Evolutionary conservation across 1,284 basidiomycete species (phyloP), one percentile per base, ranked within the genome.

Genomic region (Butyriboletus appendiculatus): DNA sequence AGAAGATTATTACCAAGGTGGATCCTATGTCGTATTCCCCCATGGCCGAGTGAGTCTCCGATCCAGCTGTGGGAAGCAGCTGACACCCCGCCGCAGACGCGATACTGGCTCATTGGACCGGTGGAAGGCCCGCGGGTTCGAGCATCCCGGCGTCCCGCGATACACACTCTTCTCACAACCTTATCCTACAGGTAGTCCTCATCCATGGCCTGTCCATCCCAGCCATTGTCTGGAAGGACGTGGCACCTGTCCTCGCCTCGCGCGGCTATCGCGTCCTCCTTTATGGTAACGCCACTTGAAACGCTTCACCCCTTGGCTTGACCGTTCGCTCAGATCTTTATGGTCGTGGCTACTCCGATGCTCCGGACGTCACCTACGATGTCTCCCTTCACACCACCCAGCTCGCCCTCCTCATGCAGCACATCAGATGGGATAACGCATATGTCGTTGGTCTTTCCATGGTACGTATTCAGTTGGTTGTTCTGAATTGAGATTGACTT

Each of bases 181-280:
- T n/a, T 7, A 10, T 43, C 40, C 11, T 44, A 14, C 54, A 90
- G 88, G 75, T 91, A 33, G 81, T 88, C 12, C 75, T 91, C n/a
- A 83, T 91, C 9, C 86, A 90, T 58, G 89, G 88, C 10, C 76
- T 90, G n/a, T 88, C 86, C 11, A 80, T 90, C 32, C 89, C 89
- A 8, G 75, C 85, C 22, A 81, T 90, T 45, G 79, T 90, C 49
- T 91, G 87, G 86, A 84, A 81, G 62, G 82, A 88, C 46, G 76
- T 91, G 22, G 85, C 84, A 1, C 84, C 86, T 1, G 71, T 72
- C 44, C 78, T 90, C 3, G 83, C 80, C 15, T 71, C 77, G 10
- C 75, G 72, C 55, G 88, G 88, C n/a, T 88, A 81, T 73, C 84
- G 85, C 51, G 83, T 92, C 49, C 75, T 92, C 24, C 74, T 90